These are phyloP conservation scores for Lantana camara DNA, from an alignment of 257 asterid species.

Conservation along the genomic window DNA sequence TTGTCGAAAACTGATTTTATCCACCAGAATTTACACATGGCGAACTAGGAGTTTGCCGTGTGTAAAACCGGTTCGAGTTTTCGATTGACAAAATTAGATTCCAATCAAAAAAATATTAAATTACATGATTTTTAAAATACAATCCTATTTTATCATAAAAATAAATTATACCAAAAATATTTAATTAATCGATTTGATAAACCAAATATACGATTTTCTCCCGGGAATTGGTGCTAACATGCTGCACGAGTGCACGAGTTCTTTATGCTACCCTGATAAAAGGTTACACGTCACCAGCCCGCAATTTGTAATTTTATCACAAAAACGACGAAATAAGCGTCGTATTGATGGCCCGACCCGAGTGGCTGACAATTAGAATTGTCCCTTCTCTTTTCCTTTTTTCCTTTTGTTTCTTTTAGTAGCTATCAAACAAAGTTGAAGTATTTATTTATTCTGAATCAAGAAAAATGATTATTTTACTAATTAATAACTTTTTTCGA, in stretches of 20 bases:
- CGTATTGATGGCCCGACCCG: not conserved
- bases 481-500: too few relatives aligned
- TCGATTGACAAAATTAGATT: too few relatives aligned
- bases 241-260: not conserved
- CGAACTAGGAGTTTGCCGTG: too few relatives aligned
- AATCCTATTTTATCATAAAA: too few relatives aligned
- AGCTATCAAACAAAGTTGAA: not conserved
- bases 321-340: slow-evolving; percentile 25
- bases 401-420: not conserved
- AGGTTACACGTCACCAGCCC: slow-evolving; percentile 7
- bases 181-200: too few relatives aligned
- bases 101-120: too few relatives aligned
- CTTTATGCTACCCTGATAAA: not conserved
- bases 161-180: too few relatives aligned
- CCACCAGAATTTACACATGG: too few relatives aligned
- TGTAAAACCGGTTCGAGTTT: too few relatives aligned
- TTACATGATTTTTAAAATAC: too few relatives aligned
- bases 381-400: not conserved
- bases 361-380: slow-evolving; percentile 5
- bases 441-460: not conserved
- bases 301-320: not conserved
- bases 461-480: too few relatives aligned
- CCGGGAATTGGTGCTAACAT: not conserved
- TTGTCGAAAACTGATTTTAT: too few relatives aligned
- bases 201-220: not conserved